phyloP scores from a whole-genome alignment of 2,329 filamentous ascomycete genomes.

The Hypoxylon sp. region DNA sequence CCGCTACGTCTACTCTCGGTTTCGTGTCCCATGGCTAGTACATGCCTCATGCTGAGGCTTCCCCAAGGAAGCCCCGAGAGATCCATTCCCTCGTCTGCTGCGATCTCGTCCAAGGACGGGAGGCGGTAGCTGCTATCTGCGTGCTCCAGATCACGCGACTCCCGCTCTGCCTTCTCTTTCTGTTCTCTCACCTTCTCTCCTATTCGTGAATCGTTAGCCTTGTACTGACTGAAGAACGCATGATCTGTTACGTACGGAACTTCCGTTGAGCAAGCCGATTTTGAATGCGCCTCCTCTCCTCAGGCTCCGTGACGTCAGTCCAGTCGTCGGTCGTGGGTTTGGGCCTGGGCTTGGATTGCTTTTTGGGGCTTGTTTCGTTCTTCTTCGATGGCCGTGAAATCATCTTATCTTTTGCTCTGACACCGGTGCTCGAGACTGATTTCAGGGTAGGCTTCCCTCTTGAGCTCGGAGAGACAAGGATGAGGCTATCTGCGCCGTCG shows the following conservation, averaged over 20 bases:
- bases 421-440: conserved; percentile 26
- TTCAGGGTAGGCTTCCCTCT: background rate
- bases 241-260: conserved; percentile 69
- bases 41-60: conserved; percentile 71
- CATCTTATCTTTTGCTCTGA: conserved; percentile 38
- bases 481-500: conserved; percentile 36
- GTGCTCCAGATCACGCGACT: conserved; percentile 72
- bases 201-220: conserved; percentile 52
- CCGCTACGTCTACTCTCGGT: conserved; percentile 57
- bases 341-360: conserved; percentile 55
- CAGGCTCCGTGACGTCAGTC: conserved; percentile 76
- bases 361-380: conserved; percentile 49
- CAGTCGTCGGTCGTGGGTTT: conserved; percentile 70
- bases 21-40: conserved; percentile 66
- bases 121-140: conserved; percentile 75
- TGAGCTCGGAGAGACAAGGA: conserved; percentile 33
- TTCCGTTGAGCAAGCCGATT: conserved; percentile 82
- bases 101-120: conserved; percentile 69
- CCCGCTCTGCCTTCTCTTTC: conserved; percentile 74
- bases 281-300: conserved; percentile 79
- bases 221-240: background rate
- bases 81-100: conserved; percentile 60
- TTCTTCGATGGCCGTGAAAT: conserved; percentile 55
- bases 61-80: conserved; percentile 80
- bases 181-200: conserved; percentile 78